Conservation (phyloP, 495 filamentous ascomycete species). For the Aspergillus sclerotiicarbonarius region DNA sequence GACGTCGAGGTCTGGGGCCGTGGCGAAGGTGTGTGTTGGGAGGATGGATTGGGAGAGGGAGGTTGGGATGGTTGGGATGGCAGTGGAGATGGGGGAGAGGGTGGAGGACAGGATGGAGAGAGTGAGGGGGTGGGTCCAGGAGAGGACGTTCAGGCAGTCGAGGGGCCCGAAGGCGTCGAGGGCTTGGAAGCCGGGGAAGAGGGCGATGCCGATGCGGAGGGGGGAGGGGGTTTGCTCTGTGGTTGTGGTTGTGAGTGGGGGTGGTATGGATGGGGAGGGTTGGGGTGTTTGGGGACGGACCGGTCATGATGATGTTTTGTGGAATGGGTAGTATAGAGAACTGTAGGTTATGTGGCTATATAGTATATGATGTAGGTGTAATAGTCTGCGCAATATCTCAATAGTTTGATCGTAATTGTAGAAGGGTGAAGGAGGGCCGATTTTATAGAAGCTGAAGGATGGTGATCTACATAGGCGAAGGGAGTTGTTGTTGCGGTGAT, state of each 20-base stretch:
- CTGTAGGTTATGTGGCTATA: too few relatives aligned
- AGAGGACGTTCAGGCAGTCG: slow-evolving; percentile 59
- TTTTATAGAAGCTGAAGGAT: too few relatives aligned
- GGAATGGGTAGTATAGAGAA: too few relatives aligned
- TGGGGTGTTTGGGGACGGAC: background rate
- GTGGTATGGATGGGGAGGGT: background rate
- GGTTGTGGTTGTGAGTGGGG: background rate
- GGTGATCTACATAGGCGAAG: too few relatives aligned
- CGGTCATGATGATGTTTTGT: background rate
- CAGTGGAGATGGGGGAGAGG: slow-evolving; percentile 51
- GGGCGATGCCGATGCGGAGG: slow-evolving; percentile 25
- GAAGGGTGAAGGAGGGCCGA: too few relatives aligned
- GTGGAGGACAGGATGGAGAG: slow-evolving; percentile 53
- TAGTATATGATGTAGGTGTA: too few relatives aligned
- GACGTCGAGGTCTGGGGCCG: slow-evolving; percentile 50
- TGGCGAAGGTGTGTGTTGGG: slow-evolving; percentile 61
- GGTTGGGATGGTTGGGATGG: slow-evolving; percentile 10
- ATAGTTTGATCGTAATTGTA: too few relatives aligned
- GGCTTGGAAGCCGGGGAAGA: slow-evolving; percentile 38
- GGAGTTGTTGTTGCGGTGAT: too few relatives aligned
- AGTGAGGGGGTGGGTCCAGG: slow-evolving; percentile 32
- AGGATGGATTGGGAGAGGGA: slow-evolving; percentile 44
- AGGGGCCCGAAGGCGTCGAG: slow-evolving; percentile 59
- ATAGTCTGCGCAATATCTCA: too few relatives aligned
- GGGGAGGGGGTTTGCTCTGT: background rate